These are phyloP conservation scores for Fusarium longipes DNA, from an alignment of 2,329 filamentous ascomycete genomes.

Conservation along the genomic window DNA sequence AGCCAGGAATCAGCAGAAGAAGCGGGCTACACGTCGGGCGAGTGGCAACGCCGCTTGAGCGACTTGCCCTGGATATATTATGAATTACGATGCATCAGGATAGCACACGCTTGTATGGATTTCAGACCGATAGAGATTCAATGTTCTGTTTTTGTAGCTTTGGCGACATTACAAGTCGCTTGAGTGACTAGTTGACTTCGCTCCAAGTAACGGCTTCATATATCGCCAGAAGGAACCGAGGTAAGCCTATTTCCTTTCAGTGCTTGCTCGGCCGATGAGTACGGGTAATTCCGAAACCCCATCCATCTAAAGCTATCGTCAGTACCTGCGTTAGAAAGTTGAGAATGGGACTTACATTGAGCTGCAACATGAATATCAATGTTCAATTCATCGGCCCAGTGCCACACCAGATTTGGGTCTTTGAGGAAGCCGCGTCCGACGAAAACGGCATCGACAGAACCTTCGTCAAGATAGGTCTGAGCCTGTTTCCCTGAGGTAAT, in stretches of 20 bases:
- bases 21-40: constrained; percentile 35
- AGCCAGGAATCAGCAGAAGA: constrained; percentile 38
- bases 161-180: neutral
- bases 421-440: constrained; percentile 65
- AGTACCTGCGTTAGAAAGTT: neutral
- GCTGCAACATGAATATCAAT: constrained; percentile 58
- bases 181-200: neutral
- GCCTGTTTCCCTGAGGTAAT: constrained; percentile 58
- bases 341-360: constrained; percentile 40
- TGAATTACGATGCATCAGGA: constrained; percentile 33
- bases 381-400: constrained; percentile 64
- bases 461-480: constrained; percentile 57
- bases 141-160: neutral
- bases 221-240: too few species aligned
- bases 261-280: constrained; percentile 41
- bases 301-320: constrained; percentile 36
- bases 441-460: constrained; percentile 59
- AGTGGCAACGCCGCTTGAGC: constrained; percentile 6
- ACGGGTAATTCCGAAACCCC: constrained; percentile 44
- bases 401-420: constrained; percentile 64
- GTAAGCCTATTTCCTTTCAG: neutral
- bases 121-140: neutral
- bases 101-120: neutral
- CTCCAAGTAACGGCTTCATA: too few species aligned
- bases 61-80: constrained; percentile 18